Conservation (phyloP, 345 rosid species). For the Angophora floribunda region DNA sequence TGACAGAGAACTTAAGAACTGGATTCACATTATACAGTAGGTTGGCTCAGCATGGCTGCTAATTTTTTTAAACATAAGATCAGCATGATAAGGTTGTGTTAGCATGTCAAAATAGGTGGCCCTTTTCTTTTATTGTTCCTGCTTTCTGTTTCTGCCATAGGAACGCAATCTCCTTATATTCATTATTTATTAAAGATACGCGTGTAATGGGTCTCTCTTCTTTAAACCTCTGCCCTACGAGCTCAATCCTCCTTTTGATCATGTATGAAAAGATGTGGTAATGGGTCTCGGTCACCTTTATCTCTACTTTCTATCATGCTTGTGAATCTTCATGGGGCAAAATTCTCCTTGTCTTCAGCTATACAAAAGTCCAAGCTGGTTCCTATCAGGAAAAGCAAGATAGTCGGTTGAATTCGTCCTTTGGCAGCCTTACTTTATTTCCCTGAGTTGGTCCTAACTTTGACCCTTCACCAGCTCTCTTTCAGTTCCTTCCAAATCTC, state of each 20-base stretch:
- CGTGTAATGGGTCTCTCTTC: background rate
- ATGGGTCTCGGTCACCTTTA: constrained; percentile 11
- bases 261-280: background rate
- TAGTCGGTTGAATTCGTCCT: background rate
- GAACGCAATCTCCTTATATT: background rate
- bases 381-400: constrained; percentile 2
- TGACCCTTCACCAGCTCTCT: background rate
- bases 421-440: background rate
- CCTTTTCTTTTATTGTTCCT: background rate
- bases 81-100: background rate
- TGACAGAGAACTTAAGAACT: background rate
- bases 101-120: background rate
- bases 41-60: background rate
- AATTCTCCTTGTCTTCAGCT: constrained; percentile 17
- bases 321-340: constrained; percentile 6
- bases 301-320: constrained; percentile 11
- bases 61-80: background rate
- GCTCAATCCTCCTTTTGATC: background rate
- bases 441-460: background rate
- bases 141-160: background rate
- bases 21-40: background rate
- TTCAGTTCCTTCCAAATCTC: background rate
- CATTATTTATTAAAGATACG: background rate
- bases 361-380: constrained; percentile 19
- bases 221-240: background rate